These are phyloP conservation scores for Sonneratia caseolaris DNA, from an alignment of 345 rosid genomes.

Conservation along the genomic window DNA sequence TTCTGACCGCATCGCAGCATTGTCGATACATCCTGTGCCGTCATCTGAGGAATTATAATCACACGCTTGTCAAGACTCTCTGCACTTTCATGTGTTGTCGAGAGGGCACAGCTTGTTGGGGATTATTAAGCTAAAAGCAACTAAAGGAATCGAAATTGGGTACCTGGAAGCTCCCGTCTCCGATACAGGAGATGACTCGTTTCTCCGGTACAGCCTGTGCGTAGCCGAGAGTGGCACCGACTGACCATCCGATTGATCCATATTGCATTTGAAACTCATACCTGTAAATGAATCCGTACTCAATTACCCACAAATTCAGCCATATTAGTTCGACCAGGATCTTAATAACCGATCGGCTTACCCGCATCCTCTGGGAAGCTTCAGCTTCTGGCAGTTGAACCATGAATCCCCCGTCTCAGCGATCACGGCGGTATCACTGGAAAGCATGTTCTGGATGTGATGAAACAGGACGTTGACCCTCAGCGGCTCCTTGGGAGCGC, in stretches of 20 bases:
- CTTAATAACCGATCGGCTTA: neutral
- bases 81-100: too few relatives aligned
- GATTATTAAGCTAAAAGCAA: too few relatives aligned
- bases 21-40: slow-evolving; percentile 16
- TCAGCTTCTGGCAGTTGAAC: slow-evolving; percentile 19
- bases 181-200: slow-evolving; percentile 12
- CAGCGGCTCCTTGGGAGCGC: slow-evolving; percentile 8
- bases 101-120: too few relatives aligned
- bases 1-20: slow-evolving; percentile 14
- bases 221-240: slow-evolving; percentile 16
- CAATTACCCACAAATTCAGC: too few relatives aligned
- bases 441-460: slow-evolving; percentile 13
- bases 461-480: slow-evolving; percentile 13
- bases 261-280: slow-evolving; percentile 18
- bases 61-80: too few relatives aligned
- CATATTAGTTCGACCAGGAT: neutral
- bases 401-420: slow-evolving; percentile 21
- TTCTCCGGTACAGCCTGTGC: slow-evolving; percentile 15
- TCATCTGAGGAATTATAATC: neutral
- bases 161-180: slow-evolving; percentile 10
- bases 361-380: slow-evolving; percentile 14
- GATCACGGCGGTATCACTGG: slow-evolving; percentile 11
- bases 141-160: too few relatives aligned
- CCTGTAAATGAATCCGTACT: neutral
- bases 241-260: slow-evolving; percentile 20